Conservation (phyloP, 2,329 filamentous ascomycete species). For the Sclerotinia trifoliorum region DNA sequence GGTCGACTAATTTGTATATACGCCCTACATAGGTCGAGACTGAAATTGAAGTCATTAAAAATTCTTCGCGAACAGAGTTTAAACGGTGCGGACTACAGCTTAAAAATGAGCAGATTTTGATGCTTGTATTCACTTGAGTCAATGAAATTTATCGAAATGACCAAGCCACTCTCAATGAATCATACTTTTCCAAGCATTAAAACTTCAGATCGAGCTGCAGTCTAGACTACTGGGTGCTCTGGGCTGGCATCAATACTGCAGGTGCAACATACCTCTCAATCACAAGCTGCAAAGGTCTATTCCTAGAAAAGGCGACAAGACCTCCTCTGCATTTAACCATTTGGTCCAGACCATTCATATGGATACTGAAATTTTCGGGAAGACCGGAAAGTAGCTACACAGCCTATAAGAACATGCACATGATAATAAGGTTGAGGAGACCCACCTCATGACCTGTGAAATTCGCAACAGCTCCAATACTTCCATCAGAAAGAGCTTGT, state of each 20-base stretch:
- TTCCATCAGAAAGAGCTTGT: slow-evolving; percentile 5
- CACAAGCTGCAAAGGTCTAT: slow-evolving; percentile 4
- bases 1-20: slow-evolving; percentile 12
- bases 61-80: background rate
- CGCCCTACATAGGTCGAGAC: slow-evolving; percentile 16
- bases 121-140: no score
- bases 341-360: slow-evolving; percentile 3
- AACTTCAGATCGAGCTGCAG: no score
- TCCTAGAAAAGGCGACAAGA: background rate
- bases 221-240: no score
- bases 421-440: background rate
- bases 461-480: slow-evolving; percentile 13
- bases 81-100: no score
- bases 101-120: no score
- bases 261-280: background rate
- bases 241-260: background rate
- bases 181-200: no score
- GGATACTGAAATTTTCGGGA: slow-evolving; percentile 1
- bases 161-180: no score
- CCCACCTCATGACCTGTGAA: slow-evolving; percentile 11
- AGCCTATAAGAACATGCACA: background rate
- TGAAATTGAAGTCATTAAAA: background rate
- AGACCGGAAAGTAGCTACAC: slow-evolving; percentile 1
- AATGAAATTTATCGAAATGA: no score
- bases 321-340: slow-evolving; percentile 5